Percentiles rank a stretch among this genome's conserved stretches.
phyloP scores from a whole-genome alignment of 1,284 basidiomycete genomes.

The Volvariella volvacea region DNA sequence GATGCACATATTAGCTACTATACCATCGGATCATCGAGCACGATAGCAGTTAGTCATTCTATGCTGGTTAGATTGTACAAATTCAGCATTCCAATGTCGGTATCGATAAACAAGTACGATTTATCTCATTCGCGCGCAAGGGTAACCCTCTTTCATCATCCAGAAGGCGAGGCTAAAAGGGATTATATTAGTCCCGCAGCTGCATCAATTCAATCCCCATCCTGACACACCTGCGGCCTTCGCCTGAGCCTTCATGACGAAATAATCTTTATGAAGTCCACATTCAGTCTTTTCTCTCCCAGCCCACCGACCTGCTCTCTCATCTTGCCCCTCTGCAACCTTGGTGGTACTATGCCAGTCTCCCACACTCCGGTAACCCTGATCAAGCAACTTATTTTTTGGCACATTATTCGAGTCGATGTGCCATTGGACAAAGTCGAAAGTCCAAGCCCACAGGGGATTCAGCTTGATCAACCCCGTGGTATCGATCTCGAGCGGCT shows the following conservation, averaged over 20 bases:
- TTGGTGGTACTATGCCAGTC: conserved; percentile 94
- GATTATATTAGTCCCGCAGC: too few species aligned
- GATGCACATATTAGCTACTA: background rate
- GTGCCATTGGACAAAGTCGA: conserved; percentile 83
- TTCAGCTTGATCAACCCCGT: conserved; percentile 95
- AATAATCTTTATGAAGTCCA: conserved; percentile 89
- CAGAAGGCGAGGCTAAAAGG: too few species aligned
- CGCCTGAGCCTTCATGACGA: conserved; percentile 54
- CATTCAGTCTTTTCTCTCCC: conserved; percentile 94
- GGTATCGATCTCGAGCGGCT: conserved; percentile 87
- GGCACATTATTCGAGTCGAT: conserved; percentile 82
- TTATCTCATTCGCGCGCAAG: too few species aligned
- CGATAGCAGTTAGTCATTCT: background rate
- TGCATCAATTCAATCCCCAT: too few species aligned
- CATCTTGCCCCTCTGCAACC: conserved; percentile 67
- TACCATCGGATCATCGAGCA: background rate
- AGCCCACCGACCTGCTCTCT: conserved; percentile 90
- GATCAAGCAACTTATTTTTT: conserved; percentile 81
- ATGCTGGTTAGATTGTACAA: too few species aligned
- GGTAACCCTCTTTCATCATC: too few species aligned
- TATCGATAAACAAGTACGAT: too few species aligned
- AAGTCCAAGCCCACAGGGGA: conserved; percentile 89
- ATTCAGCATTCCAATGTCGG: too few species aligned
- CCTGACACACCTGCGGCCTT: conserved; percentile 14
- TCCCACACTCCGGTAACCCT: conserved; percentile 93